A percentile compares a stretch with the other conserved stretches of the same genome.
Conservation (phyloP, 495 filamentous ascomycete genomes). For the Choiromyces venosus region DNA sequence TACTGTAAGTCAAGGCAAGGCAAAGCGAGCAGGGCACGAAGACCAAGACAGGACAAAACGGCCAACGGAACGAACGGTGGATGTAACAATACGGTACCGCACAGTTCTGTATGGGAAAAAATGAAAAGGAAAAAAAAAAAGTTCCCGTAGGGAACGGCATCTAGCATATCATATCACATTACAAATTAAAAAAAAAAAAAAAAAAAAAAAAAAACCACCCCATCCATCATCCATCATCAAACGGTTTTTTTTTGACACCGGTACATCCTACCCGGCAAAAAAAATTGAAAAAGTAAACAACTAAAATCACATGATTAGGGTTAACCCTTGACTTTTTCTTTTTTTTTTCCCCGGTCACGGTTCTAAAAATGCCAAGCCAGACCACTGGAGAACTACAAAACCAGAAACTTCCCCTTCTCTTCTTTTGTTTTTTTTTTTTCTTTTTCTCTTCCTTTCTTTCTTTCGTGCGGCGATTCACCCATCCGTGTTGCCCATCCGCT, state of each 20-base stretch:
- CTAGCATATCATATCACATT: not conserved
- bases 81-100: not conserved
- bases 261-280: not conserved
- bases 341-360: not conserved
- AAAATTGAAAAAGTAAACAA: not conserved
- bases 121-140: not conserved
- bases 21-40: not conserved
- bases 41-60: not conserved
- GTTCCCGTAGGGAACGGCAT: not conserved
- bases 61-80: not conserved
- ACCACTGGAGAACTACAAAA: not conserved
- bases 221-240: not conserved
- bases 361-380: not conserved
- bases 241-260: too few relatives aligned
- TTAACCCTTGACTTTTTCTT: not conserved
- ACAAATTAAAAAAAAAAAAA: too few relatives aligned
- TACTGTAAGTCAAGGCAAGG: not conserved
- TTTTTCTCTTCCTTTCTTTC: slow-evolving; percentile 13
- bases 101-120: not conserved
- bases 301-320: not conserved
- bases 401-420: not conserved
- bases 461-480: slow-evolving; percentile 42
- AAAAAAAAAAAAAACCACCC: too few relatives aligned
- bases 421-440: not conserved
- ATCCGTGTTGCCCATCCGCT: slow-evolving; percentile 43